phyloP scores from a whole-genome alignment of 768 basidiomycete genomes.

The Auricularia heimuer region DNA sequence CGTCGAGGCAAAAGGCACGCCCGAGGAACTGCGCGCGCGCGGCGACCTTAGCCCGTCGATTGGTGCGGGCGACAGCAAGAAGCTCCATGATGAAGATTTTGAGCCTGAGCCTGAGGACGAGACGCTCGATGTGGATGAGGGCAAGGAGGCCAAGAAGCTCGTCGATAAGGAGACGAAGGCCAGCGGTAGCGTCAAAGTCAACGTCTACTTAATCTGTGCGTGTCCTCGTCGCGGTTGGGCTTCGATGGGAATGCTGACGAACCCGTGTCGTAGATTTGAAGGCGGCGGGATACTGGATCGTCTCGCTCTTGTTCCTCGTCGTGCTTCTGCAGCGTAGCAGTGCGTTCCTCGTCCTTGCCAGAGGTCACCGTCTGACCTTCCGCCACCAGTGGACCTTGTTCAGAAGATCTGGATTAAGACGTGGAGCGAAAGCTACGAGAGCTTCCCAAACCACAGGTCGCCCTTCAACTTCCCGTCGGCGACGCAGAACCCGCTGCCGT shows the following conservation, averaged over 20 bases:
- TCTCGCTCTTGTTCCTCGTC: not conserved
- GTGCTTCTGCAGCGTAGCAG: not conserved
- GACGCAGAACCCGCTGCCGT: not conserved
- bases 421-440: slow-evolving; percentile 1
- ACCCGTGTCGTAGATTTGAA: not conserved
- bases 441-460: not conserved
- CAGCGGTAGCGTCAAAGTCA: not conserved
- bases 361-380: too few species aligned
- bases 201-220: not conserved
- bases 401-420: not conserved
- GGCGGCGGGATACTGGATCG: not conserved
- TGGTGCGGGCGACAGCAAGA: slow-evolving; percentile 19
- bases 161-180: slow-evolving; percentile 1
- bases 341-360: not conserved
- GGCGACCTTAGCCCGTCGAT: slow-evolving; percentile 36
- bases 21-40: slow-evolving; percentile 49
- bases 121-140: not conserved
- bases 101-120: not conserved
- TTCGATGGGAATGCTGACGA: not conserved
- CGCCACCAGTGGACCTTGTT: not conserved
- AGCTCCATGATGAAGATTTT: not conserved
- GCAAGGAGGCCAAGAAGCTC: not conserved
- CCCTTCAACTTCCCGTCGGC: not conserved
- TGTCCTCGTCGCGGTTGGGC: not conserved
- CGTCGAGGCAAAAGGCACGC: slow-evolving; percentile 63